Base-by-base conservation (phyloP, 805 yeast genomes). In the Cephaloascus albidus region DNA sequence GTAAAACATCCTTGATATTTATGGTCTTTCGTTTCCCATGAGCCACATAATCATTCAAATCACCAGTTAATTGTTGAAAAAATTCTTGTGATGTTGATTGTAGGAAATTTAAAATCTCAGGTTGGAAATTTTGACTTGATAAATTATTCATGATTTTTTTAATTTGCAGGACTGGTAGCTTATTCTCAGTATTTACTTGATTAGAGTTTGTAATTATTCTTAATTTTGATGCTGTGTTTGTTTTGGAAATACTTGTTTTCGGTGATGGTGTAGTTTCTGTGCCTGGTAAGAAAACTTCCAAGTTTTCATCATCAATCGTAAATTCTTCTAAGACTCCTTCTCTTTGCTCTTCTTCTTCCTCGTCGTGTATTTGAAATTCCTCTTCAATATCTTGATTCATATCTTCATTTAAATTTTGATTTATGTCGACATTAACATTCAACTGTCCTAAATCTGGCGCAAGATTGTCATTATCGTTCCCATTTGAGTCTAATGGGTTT, bases 51-150 rank as follows among this genome's bases (percentile, higher is more conserved):
- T 59, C 54, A 17, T 51, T 45, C 36, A 67, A 48, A 42, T 66
- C 70, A 0, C 38, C 41, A 45, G 61, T 40, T 40, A 66, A 58
- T 18, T 59, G 61, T 18, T 47, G 43, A 33, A 68, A 49, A 36
- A 68, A 68, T 33, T 55, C 59, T 18, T 53, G 50, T 2, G 68
- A 59, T 34, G 59, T 53, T 10, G 46, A 46, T 20, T 61, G 61
- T 17, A 68, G 40, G n/a, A 47, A 40, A n/a, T 40, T 33, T 18
- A 57, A 41, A 0, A 56, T 37, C 4, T 55, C 55, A 2, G 41
- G 35, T 0, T 58, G 49, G 3, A 50, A 36, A 17, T 50, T 38
- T 36, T 46, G 48, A 20, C 8, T 5, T 15, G 33, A 8, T 6
- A 6, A n/a, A 10, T 8, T 31, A 6, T 31, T 31, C 18, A 31